These are phyloP conservation scores for Colletotrichum caudatum DNA, from an alignment of 2,329 filamentous ascomycete genomes.

Conservation along the genomic window DNA sequence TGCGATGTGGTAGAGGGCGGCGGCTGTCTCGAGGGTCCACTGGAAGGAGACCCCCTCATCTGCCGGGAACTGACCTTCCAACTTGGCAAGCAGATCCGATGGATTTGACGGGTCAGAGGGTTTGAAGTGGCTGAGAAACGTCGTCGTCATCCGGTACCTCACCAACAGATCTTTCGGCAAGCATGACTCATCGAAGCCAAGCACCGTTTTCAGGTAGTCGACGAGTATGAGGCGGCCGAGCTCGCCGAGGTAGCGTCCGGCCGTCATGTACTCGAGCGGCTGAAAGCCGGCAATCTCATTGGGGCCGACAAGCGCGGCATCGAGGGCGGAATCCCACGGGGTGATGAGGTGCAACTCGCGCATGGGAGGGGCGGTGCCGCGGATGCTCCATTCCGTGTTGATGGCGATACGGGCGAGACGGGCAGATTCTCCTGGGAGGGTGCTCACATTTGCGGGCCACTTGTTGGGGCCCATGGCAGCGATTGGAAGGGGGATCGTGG, in stretches of 20 bases:
- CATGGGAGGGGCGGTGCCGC: constrained; percentile 77
- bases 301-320: constrained; percentile 72
- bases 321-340: constrained; percentile 76
- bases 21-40: constrained; percentile 73
- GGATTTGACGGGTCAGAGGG: constrained; percentile 58
- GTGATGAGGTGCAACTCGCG: constrained; percentile 73
- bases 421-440: constrained; percentile 58
- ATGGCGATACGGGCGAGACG: constrained; percentile 76
- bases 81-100: constrained; percentile 58
- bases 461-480: constrained; percentile 74
- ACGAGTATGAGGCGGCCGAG: constrained; percentile 77
- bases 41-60: constrained; percentile 55
- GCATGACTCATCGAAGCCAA: constrained; percentile 54
- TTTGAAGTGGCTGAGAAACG: constrained; percentile 78
- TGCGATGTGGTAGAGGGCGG: constrained; percentile 73
- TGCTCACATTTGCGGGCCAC: constrained; percentile 61
- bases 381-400: constrained; percentile 89
- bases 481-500: constrained; percentile 79
- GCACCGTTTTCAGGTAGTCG: constrained; percentile 68
- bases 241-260: constrained; percentile 82
- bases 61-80: constrained; percentile 65
- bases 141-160: constrained; percentile 75
- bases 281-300: constrained; percentile 82
- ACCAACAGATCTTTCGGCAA: constrained; percentile 68
- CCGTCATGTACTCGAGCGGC: constrained; percentile 87